Conservation (phyloP, 345 rosid genomes). For the Microcos paniculata region DNA sequence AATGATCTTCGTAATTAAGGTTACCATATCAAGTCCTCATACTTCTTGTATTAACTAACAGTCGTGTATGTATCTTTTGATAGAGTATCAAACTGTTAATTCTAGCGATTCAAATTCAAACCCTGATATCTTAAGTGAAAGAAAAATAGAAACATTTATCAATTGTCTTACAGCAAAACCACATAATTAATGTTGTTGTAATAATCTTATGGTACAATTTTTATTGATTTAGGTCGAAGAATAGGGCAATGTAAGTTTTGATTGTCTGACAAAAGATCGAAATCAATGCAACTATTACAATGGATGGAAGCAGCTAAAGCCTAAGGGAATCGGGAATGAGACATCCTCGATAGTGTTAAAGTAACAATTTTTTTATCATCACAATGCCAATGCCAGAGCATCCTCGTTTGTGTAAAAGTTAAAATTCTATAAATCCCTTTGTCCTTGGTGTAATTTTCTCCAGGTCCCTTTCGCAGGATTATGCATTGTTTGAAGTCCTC, state of each 20-base stretch:
- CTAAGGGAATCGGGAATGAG: background rate
- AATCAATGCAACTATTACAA: background rate
- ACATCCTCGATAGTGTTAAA: constrained; percentile 9
- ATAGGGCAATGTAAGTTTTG: background rate
- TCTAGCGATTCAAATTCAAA: too few species aligned
- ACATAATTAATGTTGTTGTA: background rate
- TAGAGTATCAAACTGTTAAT: too few species aligned
- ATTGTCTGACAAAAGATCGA: background rate
- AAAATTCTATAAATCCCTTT: background rate
- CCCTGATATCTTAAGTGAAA: too few species aligned
- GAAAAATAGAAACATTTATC: too few species aligned
- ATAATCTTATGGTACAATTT: background rate
- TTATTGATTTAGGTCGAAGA: background rate
- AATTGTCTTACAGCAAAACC: too few species aligned
- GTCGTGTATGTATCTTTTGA: too few species aligned
- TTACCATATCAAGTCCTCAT: too few species aligned
- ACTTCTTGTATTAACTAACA: too few species aligned
- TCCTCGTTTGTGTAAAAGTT: constrained; percentile 8
- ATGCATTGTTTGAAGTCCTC: constrained; percentile 1
- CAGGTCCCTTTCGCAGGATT: constrained; percentile 5
- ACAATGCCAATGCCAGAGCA: background rate
- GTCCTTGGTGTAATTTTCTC: background rate
- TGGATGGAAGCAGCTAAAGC: constrained; percentile 12
- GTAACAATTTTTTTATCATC: background rate
- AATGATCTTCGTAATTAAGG: too few species aligned